Base-by-base conservation (phyloP, 305 asterid species). In the Fraxinus velutina region DNA sequence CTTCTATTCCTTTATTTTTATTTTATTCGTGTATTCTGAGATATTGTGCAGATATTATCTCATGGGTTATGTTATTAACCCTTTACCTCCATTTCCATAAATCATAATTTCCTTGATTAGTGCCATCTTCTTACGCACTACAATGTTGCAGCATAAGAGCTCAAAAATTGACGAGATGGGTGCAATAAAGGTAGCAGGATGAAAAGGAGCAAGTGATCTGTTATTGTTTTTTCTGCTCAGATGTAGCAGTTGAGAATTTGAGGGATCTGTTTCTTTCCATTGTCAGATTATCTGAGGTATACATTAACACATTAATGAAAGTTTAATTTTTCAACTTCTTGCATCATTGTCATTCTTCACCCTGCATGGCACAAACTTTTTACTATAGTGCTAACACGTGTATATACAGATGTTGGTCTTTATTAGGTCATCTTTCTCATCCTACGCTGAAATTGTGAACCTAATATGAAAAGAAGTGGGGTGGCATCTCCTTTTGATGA, bases 81-180 rank as follows among this genome's bases (percentile, higher is more conserved):
- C 29, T 57, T 57, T 57, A 57, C 19, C 24, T 10, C 1, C 29
- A 66, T 55, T 15, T 37, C 19, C 12, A 60, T 29, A 29, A 29
- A 29, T 29, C 32, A 29, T 21, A 2, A 8, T 29, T 72, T 72
- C 30, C 30, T 19, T 13, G 73, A 50, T 22, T 44, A 50, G 24
- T 64, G 79, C 73, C 50, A 13, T 79, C 78, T 87, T 76, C 82
- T 82, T 73, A 79, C 78, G 8, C 75, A 73, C 78, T 84, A 76
- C 66, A 75, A 60, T 73, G 72, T 42, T 90, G 90, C 93, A 91
- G 94, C 92, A 90, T 78, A 92, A 92, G 84, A 89, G 91, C 91
- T 87, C 90, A 87, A 90, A 89, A 88, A 89, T 89, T 76, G 93
- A 86, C 33, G 93, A 84, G 84, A 83, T 87, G 86, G 89, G 91